These are phyloP conservation scores for Dioscorea alata DNA, from an alignment of 106 monocot species.

Conservation along the genomic window DNA sequence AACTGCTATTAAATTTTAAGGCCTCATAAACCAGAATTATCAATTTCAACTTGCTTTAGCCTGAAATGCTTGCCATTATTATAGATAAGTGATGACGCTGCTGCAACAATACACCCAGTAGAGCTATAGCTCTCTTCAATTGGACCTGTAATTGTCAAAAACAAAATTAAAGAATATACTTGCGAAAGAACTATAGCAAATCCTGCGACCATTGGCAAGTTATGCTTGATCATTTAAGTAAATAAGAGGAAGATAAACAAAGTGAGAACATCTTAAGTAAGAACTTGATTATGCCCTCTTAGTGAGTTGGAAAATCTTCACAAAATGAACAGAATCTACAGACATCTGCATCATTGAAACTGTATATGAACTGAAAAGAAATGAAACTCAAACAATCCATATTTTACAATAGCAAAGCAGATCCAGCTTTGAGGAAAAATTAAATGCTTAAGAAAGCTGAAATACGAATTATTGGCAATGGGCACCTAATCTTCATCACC, in stretches of 20 bases:
- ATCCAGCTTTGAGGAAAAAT: too few species aligned
- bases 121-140: constrained; percentile 84
- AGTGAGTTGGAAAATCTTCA: constrained; percentile 71
- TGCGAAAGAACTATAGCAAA: neutral
- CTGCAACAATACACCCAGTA: constrained; percentile 86
- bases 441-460: too few species aligned
- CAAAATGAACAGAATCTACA: constrained; percentile 86
- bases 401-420: too few species aligned
- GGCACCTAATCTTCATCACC: constrained; percentile 93
- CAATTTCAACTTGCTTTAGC: constrained; percentile 58
- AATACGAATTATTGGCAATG: neutral
- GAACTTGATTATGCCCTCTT: constrained; percentile 39
- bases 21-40: constrained; percentile 25
- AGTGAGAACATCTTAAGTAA: too few species aligned
- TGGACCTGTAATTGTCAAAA: constrained; percentile 44
- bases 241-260: too few species aligned
- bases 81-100: constrained; percentile 72
- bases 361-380: constrained; percentile 78
- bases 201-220: too few species aligned
- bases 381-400: neutral
- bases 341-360: constrained; percentile 89
- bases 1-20: neutral
- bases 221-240: too few species aligned
- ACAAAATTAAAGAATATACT: neutral
- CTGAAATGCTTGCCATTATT: constrained; percentile 55